Evolutionary conservation across 2,329 filamentous ascomycete genomes (phyloP), one percentile per base, ranked within the genome.

Genomic region (Beauveria pseudobassiana): DNA sequence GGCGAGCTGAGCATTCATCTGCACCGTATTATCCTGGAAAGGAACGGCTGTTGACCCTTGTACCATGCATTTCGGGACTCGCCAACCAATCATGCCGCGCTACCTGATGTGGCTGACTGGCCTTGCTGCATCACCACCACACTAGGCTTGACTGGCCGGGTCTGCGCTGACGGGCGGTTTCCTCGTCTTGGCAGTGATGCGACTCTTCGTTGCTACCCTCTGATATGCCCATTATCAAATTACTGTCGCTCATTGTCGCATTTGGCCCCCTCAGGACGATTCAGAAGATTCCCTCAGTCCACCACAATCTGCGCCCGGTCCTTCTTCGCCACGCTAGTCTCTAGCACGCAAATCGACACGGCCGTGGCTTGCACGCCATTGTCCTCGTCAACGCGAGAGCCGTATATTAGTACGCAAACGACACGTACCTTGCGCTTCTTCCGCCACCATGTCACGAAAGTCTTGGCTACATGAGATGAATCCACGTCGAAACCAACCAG

Each of bases 41-140:
- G 30, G 38, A 60, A 60, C 57, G 45, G 24, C 24, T 54, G 40
- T 48, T 40, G 28, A 53, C 43, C 40, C 40, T 60, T 30, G 20
- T n/a, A 22, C 50, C 40, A 54, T 61, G 51, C 42, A 61, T 22
- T 5, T 49, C 59, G 59, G 59, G 54, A 61, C 59, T 61, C 59
- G 59, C 59, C 50, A 49, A 14, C 59, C 59, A 61, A 61, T 61
- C 59, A 61, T 14, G 42, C 5, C 50, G 8, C 42, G 5, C 34
- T 24, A 28, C 43, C 50, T 16, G 12, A 7, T 22, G 20, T 49
- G 34, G 49, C 57, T 60, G 57, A 60, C 59, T 10, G 38, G 50
- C 43, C 42, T 24, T 30, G 38, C 40, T 26, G 28, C 26, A 40
- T 20, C 26, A 38, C 26, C 26, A 20, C 34, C 45, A 50, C 30